These are phyloP conservation scores for Fusarium falciforme DNA, from an alignment of 2,329 filamentous ascomycete genomes.

Conservation along the genomic window DNA sequence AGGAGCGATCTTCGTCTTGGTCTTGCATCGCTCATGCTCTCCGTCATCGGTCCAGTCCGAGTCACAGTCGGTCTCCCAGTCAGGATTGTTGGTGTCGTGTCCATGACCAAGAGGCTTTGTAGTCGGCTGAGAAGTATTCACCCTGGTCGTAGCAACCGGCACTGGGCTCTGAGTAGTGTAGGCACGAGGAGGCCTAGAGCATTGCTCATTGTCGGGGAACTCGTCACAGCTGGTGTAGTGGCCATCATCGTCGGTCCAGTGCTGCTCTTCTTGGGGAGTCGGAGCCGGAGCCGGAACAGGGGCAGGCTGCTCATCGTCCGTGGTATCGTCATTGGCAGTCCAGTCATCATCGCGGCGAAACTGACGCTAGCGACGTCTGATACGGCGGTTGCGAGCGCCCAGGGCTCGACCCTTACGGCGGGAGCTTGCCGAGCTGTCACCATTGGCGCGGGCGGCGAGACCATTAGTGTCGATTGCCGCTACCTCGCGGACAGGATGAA, in stretches of 20 bases:
- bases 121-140: neutral
- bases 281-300: neutral
- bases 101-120: neutral
- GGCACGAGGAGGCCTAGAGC: neutral
- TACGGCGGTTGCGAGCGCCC: neutral
- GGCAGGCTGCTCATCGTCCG: neutral
- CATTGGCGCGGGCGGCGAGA: neutral
- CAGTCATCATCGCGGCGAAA: neutral
- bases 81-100: neutral
- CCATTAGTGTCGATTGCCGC: neutral
- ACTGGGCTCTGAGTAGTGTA: neutral
- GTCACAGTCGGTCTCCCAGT: conserved; percentile 2
- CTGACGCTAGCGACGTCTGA: neutral
- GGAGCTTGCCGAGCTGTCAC: neutral
- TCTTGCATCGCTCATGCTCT: neutral
- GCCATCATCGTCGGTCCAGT: neutral
- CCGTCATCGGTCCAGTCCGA: neutral
- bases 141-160: neutral
- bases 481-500: neutral
- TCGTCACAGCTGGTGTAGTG: neutral
- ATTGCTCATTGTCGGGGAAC: neutral
- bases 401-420: neutral
- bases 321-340: neutral
- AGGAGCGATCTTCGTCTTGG: neutral
- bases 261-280: neutral